Evolutionary conservation across 148 eudicot species (phyloP), one percentile per base, ranked within the genome.

Genomic region (Camellia granthamiana): DNA sequence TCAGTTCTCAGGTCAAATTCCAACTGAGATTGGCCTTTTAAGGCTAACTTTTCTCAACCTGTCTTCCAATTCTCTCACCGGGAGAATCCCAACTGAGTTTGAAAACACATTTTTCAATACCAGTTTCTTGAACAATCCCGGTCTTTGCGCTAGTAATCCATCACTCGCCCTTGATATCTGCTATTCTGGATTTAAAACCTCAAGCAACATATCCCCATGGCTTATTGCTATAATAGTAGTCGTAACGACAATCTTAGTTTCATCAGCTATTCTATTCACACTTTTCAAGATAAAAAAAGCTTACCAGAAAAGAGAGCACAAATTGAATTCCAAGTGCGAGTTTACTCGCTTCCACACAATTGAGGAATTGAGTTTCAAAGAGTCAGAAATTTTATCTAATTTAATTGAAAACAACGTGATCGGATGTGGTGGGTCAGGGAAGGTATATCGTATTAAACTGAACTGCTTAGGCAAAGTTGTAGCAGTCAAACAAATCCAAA

Each of bases 361-460:
- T 0, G 30, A 30, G 30, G 30, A 30, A 30, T 30, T 30, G 41
- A 79, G 62, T 12, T 86, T 86, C 79, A 81, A 83, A 60, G 81
- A 81, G 69, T 72, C 81, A 4, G 59, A 72, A 41, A 84, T 86
- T 9, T 66, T 86, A 67, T 68, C 83, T 5, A 49, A 78, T 38
- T 61, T 86, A 65, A 86, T 56, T 23, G 89, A 86, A 18, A 59
- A 67, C 1, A 84, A 81, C 47, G 46, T 81, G 18, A 81, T 86
- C 2, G 89, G 89, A 13, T 78, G 79, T 19, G 89, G 86, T 4
- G 89, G 89, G 11, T 86, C 86, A 1, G 89, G 89, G 13, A 76
- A 71, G 71, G 89, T 86, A 9, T 81, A 81, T 62, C 81, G 83
- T 0, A 77, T 84, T 55, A 78, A 67, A 0, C 19, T 81, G 3